Conservation (phyloP, 345 rosid genomes). For the Erodium maritimum region DNA sequence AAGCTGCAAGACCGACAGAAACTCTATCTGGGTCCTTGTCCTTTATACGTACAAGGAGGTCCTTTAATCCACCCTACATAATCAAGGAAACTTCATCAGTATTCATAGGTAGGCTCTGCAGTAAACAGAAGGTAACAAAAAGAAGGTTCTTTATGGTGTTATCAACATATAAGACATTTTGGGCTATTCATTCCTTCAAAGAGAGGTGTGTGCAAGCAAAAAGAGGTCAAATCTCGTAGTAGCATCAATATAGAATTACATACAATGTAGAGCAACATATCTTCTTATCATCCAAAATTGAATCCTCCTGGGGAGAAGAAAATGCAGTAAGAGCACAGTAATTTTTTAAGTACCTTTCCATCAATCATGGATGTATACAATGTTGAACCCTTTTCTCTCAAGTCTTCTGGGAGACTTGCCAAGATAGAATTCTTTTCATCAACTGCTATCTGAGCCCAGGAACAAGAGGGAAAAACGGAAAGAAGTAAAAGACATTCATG, state of each 20-base stretch:
- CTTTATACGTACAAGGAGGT: constrained; percentile 55
- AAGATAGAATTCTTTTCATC: constrained; percentile 65
- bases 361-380: constrained; percentile 59
- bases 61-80: constrained; percentile 73
- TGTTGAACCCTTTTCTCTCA: constrained; percentile 55
- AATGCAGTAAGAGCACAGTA: not conserved
- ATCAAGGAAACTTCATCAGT: constrained; percentile 8
- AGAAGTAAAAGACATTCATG: not conserved
- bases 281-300: too few species aligned
- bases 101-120: not conserved
- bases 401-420: constrained; percentile 65
- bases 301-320: too few species aligned
- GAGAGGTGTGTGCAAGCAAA: too few species aligned
- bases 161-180: too few species aligned
- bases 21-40: constrained; percentile 89
- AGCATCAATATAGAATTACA: too few species aligned
- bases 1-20: constrained; percentile 72
- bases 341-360: constrained; percentile 44
- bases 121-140: not conserved
- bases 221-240: too few species aligned
- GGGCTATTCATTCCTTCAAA: too few species aligned
- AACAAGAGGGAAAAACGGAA: not conserved
- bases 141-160: too few species aligned
- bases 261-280: too few species aligned
- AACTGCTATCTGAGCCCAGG: constrained; percentile 45